Percentiles rank a stretch among this genome's conserved stretches.
Evolutionary conservation across 805 yeast genomes (phyloP).

Genomic region (Barnettozyma vustinii): DNA sequence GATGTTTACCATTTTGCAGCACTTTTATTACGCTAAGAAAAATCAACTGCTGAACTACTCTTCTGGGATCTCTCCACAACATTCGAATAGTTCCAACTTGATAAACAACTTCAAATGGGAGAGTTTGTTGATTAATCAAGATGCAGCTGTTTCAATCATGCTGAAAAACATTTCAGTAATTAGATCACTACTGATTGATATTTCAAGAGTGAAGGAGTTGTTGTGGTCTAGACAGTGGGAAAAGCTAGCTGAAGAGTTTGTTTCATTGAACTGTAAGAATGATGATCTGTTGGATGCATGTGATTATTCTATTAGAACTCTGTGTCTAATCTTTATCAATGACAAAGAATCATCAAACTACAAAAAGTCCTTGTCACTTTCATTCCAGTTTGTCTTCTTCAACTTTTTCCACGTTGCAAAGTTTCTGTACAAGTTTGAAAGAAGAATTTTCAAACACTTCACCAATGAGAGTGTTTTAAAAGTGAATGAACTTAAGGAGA

Average conservation of each 20-base stretch:
- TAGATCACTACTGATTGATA: conserved; percentile 30
- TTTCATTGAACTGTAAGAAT: conserved; percentile 14
- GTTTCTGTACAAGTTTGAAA: conserved; percentile 22
- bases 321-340: conserved; percentile 21
- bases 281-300: conserved; percentile 26
- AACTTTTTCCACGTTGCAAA: conserved; percentile 24
- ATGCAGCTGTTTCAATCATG: conserved; percentile 32
- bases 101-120: conserved; percentile 33
- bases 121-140: conserved; percentile 23
- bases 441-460: conserved; percentile 16
- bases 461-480: conserved; percentile 7
- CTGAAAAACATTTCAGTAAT: conserved; percentile 31
- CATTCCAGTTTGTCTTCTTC: conserved; percentile 21
- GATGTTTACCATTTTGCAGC: conserved; percentile 38
- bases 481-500: conserved; percentile 13
- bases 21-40: conserved; percentile 22
- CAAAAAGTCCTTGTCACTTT: conserved; percentile 17
- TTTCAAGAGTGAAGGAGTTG: conserved; percentile 31
- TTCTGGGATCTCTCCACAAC: conserved; percentile 33
- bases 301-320: conserved; percentile 24
- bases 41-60: conserved; percentile 29
- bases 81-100: conserved; percentile 35
- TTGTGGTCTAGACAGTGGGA: conserved; percentile 36
- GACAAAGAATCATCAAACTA: conserved; percentile 24
- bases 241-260: conserved; percentile 19